A percentile compares a stretch with the other conserved stretches of the same genome.
Evolutionary conservation across 2,329 filamentous ascomycete species (phyloP).

Genomic region (Colletotrichum nymphaeae): DNA sequence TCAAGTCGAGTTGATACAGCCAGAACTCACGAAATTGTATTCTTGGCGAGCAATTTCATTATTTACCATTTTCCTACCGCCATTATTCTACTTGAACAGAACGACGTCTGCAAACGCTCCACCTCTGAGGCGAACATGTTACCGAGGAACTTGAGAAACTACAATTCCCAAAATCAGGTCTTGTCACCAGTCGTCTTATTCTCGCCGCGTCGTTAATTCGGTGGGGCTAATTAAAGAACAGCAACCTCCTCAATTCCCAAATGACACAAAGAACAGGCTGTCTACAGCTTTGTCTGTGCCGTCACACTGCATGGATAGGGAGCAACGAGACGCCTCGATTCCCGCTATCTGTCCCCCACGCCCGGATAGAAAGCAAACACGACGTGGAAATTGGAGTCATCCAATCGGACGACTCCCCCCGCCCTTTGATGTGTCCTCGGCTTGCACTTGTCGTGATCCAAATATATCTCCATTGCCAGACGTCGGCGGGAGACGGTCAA

Average conservation of each 20-base stretch:
- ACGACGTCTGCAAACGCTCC: not conserved
- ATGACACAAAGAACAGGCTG: not conserved
- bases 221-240: not conserved
- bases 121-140: not conserved
- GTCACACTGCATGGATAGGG: slow-evolving; percentile 11
- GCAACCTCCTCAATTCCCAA: not conserved
- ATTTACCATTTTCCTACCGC: not conserved
- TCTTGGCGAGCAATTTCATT: not conserved
- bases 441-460: slow-evolving; percentile 3
- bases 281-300: not conserved
- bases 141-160: not conserved
- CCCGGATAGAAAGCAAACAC: slow-evolving; percentile 19
- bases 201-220: not conserved
- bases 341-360: slow-evolving; percentile 1
- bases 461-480: not conserved
- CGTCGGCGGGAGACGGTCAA: not conserved
- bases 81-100: not conserved
- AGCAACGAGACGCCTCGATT: not conserved
- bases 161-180: not conserved
- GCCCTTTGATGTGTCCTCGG: not conserved
- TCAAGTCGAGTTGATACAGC: not conserved
- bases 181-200: not conserved
- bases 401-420: slow-evolving; percentile 30
- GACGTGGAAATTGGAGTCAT: not conserved
- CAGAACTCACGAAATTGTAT: not conserved